Base-by-base conservation (phyloP, 257 asterid genomes). In the Leptodermis oblonga region DNA sequence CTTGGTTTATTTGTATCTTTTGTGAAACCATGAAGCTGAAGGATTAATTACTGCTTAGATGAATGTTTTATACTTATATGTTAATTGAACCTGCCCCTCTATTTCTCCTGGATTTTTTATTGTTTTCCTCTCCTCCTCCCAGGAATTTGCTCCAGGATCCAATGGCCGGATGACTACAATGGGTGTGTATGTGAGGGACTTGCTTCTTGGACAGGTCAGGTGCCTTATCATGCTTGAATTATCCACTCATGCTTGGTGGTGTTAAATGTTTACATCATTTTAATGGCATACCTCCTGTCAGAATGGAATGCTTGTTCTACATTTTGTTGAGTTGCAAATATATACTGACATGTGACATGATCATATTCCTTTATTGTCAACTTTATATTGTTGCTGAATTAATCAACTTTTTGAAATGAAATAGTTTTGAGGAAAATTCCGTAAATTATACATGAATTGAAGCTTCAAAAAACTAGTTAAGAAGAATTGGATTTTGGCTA, bases 81-180 rank as follows among this genome's bases (percentile, higher is more conserved):
- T 54, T 41, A 30, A 18, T 6, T 30, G 20, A 31, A 15, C 25
- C 52, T 23, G 45, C 11, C 66, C 14, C 43, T n/a, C 17, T 25
- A 15, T 67, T 62, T 70, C 64, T 49, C 80, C 14, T 37, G 70
- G 36, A 23, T n/a, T 26, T 52, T 52, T 51, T 28, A 26, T 58
- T 53, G 59, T 56, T 31, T n/a, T 70, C 33, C 68, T 52, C 54
- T 63, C 72, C 30, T 70, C 33, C 72, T 48, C 65, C 62, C 86
- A 93, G 99, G 97, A 93, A 84, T 93, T 93, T 71, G 83, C 96
- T 69, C 96, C 99, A 75, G 96, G 97, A 78, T 88, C 95, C 31
- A 86, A 86, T 75, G 96, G 97, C 65, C 84, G 78, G 72, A 87
- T 80, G 96, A 87, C 99, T 52, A 90, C 95, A 61, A 93, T 90